Evolutionary conservation across 2,329 filamentous ascomycete genomes (phyloP).

Genomic region (Albophoma yamanashiensis): DNA sequence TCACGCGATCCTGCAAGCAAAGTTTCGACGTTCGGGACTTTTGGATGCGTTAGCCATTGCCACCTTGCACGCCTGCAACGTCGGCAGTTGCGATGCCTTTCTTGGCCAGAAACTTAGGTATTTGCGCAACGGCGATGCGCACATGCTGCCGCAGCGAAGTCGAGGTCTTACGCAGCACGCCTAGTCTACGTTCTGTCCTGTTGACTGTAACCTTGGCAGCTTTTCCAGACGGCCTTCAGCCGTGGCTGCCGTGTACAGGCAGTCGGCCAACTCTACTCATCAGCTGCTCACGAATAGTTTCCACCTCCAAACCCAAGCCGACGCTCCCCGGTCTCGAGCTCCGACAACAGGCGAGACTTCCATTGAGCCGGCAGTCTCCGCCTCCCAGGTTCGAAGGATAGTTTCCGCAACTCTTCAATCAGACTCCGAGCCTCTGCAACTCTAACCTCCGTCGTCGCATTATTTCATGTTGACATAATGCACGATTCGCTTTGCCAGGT

Average conservation of each 20-base stretch:
- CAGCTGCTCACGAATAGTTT: neutral
- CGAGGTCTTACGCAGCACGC: too few species aligned
- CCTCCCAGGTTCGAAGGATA: neutral
- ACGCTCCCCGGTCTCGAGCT: neutral
- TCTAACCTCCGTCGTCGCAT: neutral
- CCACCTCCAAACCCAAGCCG: neutral
- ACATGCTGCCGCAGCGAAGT: too few species aligned
- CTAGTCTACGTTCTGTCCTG: neutral
- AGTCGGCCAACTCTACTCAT: neutral
- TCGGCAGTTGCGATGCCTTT: neutral
- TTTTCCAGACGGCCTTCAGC: accelerated
- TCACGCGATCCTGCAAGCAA: neutral
- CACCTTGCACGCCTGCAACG: neutral
- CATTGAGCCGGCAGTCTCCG: neutral
- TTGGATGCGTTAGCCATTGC: neutral
- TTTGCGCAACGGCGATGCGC: neutral
- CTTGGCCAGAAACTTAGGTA: neutral
- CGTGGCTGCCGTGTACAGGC: neutral
- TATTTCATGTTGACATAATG: neutral
- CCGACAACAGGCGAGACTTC: neutral
- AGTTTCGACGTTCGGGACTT: neutral
- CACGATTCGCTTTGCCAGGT: neutral
- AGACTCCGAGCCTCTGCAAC: neutral
- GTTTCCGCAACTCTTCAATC: neutral
- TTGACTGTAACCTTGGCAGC: neutral